phyloP scores from a whole-genome alignment of 371 early-diverging fungal species.

The Scutellospora calospora region DNA sequence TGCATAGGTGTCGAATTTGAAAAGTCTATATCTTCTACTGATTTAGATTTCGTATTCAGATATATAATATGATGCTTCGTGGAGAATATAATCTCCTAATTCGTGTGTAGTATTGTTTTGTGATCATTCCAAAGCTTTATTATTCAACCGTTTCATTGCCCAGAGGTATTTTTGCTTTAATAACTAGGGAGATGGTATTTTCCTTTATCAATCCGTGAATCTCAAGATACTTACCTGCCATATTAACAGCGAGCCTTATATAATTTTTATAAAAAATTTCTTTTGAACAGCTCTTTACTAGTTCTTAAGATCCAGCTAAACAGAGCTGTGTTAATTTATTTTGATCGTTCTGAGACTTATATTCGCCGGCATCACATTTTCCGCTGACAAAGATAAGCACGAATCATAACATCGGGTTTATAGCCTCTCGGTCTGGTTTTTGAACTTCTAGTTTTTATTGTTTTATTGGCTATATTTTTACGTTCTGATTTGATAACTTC shows the following conservation, averaged over 20 bases:
- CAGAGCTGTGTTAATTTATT: conserved; percentile 35
- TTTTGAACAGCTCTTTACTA: conserved; percentile 25
- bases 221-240: conserved; percentile 17
- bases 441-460: conserved; percentile 26
- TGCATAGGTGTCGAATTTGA: too few species aligned
- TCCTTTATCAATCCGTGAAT: conserved; percentile 17
- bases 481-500: conserved; percentile 24
- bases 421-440: conserved; percentile 23
- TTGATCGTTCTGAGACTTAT: conserved; percentile 14
- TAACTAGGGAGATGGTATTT: conserved; percentile 27
- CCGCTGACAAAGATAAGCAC: conserved; percentile 14
- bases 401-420: conserved; percentile 19
- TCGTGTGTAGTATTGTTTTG: conserved; percentile 19
- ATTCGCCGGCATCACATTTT: not conserved
- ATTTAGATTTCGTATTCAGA: conserved; percentile 36
- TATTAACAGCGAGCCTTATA: conserved; percentile 28
- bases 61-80: conserved; percentile 39
- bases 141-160: not conserved
- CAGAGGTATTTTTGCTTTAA: conserved; percentile 32
- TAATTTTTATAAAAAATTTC: conserved; percentile 32
- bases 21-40: conserved; percentile 34
- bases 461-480: conserved; percentile 29
- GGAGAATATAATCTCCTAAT: conserved; percentile 42
- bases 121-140: conserved; percentile 31
- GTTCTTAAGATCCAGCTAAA: not conserved